Evolutionary conservation across 2,329 filamentous ascomycete species (phyloP), one percentile per base, ranked within the genome.

Genomic region (Trichoderma breve): DNA sequence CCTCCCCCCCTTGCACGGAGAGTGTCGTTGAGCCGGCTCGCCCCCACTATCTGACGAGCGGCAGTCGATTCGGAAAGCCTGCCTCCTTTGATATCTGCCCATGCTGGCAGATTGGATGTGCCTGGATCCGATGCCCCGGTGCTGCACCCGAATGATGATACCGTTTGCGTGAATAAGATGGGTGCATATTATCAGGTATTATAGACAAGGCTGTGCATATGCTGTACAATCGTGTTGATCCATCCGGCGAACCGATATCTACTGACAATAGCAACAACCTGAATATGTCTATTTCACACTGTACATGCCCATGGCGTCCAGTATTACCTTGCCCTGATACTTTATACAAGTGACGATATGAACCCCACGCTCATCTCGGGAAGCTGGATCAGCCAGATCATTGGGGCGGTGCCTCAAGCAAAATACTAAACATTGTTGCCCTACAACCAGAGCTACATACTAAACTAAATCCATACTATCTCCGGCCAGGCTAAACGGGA

Each of bases 21-120:
- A n/a, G 14, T 30, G 43, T 32, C n/a, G n/a, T 39, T n/a, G 15
- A 55, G 32, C 30, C 64, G 43, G 47, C 6, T 34, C 3, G 24
- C 55, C 66, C 66, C 66, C 66, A 61, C 66, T 11, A 26, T 57
- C 53, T 69, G 26, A 61, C 36, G 18, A 60, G 39, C 66, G 66
- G 66, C 66, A 61, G 39, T 69, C 26, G 36, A 69, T 32, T 69
- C 66, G 66, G 66, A 69, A 69, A 57, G 36, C 26, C 65, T 60
- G 9, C 18, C 18, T 26, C 8, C 55, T 12, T 47, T 47, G 18
- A 68, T 60, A 43, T 43, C 21, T 57, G 14, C 26, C n/a, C 43
- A 51, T 51, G 43, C 43, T 51, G 43, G 43, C n/a, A 53, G 43
- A 53, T 24, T 53, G 18, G 9, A 30, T 30, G 55, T 30, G 26